Conservation (phyloP, 1,139 yeast species). For the Ogataea hybrid region DNA sequence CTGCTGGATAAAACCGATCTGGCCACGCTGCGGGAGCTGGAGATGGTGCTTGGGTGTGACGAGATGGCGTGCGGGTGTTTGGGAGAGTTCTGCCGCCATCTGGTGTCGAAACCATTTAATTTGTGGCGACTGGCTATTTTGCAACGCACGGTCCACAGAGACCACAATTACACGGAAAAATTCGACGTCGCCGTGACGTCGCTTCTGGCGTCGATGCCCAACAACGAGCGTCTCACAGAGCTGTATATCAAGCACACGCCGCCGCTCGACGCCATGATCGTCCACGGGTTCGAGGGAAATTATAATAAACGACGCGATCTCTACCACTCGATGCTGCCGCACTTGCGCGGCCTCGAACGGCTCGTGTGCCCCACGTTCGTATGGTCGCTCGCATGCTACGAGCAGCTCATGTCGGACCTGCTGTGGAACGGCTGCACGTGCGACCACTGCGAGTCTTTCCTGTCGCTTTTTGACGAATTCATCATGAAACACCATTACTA, state of each 20-base stretch:
- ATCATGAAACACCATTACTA: constrained; percentile 62
- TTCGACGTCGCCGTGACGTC: constrained; percentile 53
- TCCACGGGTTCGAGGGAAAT: constrained; percentile 72
- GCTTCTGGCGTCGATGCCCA: constrained; percentile 41
- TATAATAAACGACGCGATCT: constrained; percentile 55
- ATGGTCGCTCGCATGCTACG: constrained; percentile 62
- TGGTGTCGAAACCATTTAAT: constrained; percentile 24
- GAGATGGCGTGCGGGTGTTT: constrained; percentile 45
- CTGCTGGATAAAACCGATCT: constrained; percentile 33
- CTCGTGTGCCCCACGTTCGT: constrained; percentile 57
- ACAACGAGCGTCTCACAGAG: constrained; percentile 33
- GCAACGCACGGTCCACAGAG: constrained; percentile 44
- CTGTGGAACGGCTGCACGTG: constrained; percentile 80
- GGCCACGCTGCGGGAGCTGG: constrained; percentile 33
- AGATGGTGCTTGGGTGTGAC: constrained; percentile 46
- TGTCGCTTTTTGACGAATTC: constrained; percentile 54
- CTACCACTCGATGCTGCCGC: constrained; percentile 48
- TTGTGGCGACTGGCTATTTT: constrained; percentile 43
- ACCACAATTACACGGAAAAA: constrained; percentile 51
- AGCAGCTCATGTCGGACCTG: constrained; percentile 63
- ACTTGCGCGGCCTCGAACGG: constrained; percentile 39
- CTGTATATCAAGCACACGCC: constrained; percentile 52
- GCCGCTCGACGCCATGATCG: constrained; percentile 44
- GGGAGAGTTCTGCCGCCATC: constrained; percentile 35
- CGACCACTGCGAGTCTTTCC: constrained; percentile 45